These are phyloP conservation scores for Geoglossum cookeanum DNA, from an alignment of 2,329 filamentous ascomycete genomes.

Conservation along the genomic window DNA sequence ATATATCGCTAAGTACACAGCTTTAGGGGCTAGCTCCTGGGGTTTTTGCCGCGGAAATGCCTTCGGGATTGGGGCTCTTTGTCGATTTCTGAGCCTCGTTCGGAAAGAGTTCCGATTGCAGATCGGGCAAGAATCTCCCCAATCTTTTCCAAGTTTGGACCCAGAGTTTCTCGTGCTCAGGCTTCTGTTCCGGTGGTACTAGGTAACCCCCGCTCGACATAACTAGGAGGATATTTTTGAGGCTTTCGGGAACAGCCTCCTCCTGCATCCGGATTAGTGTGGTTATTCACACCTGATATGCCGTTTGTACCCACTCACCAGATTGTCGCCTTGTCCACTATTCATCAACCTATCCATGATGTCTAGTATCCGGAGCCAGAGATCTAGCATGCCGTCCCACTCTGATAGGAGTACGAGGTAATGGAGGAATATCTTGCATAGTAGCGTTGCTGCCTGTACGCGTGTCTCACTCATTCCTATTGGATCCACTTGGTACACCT, in stretches of 20 bases:
- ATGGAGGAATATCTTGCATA: constrained; percentile 91
- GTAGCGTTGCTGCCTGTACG: constrained; percentile 72
- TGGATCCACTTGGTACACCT: constrained; percentile 81
- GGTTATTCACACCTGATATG: neutral
- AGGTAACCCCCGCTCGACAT: constrained; percentile 83
- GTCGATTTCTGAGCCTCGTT: constrained; percentile 12
- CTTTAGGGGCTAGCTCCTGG: too few relatives aligned
- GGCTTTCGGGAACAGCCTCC: constrained; percentile 82
- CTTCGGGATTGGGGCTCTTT: neutral
- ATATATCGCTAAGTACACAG: too few relatives aligned
- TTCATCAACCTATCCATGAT: constrained; percentile 96
- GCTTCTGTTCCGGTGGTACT: constrained; percentile 37
- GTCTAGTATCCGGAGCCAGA: constrained; percentile 83
- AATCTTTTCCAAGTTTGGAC: constrained; percentile 39
- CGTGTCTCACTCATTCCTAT: constrained; percentile 90
- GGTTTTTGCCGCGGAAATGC: too few relatives aligned
- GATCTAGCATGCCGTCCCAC: constrained; percentile 73
- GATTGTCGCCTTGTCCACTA: constrained; percentile 73
- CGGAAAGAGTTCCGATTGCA: constrained; percentile 41
- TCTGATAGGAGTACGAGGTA: constrained; percentile 72
- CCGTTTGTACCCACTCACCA: constrained; percentile 38
- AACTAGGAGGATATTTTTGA: constrained; percentile 91
- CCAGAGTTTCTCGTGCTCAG: constrained; percentile 36
- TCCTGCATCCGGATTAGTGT: constrained; percentile 33
- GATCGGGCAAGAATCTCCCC: constrained; percentile 38